A percentile compares a stretch with the other conserved stretches of the same genome.
These are phyloP conservation scores for Metschnikowia colocasiae DNA, from an alignment of 805 yeast genomes.

Conservation along the genomic window DNA sequence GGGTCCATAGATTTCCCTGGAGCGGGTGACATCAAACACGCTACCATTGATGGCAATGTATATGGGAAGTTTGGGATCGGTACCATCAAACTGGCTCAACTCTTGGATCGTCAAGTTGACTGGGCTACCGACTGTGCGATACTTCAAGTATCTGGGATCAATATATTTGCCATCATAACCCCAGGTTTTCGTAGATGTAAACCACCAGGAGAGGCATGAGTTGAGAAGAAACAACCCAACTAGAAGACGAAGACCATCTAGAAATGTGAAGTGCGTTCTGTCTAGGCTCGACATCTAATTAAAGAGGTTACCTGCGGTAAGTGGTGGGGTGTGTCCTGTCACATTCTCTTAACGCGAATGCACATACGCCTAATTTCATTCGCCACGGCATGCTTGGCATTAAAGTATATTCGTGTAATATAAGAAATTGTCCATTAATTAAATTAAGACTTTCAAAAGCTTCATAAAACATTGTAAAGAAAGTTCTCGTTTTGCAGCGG, in stretches of 20 bases:
- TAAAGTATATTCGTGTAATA: neutral
- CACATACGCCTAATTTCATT: neutral
- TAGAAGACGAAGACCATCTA: constrained; percentile 43
- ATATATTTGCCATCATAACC: constrained; percentile 53
- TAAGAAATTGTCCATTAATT: neutral
- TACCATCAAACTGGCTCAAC: constrained; percentile 51
- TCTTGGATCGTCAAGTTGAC: constrained; percentile 41
- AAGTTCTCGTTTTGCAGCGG: constrained; percentile 14
- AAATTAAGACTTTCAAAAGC: neutral
- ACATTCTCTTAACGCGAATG: neutral
- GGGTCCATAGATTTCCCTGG: constrained; percentile 54
- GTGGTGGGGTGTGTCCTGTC: neutral
- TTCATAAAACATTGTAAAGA: constrained; percentile 10
- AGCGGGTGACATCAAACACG: constrained; percentile 60
- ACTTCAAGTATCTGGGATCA: constrained; percentile 39
- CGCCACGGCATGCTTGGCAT: neutral
- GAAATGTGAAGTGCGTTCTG: constrained; percentile 9
- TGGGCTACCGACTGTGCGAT: constrained; percentile 16
- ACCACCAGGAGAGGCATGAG: constrained; percentile 50
- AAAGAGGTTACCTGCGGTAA: neutral
- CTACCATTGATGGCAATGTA: constrained; percentile 57
- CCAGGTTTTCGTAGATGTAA: constrained; percentile 60
- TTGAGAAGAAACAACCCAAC: constrained; percentile 47
- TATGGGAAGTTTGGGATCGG: constrained; percentile 46
- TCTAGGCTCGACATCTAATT: neutral